Evolutionary conservation across 108 stramenopile species (phyloP).

Genomic region (Craspedostauros australis): DNA sequence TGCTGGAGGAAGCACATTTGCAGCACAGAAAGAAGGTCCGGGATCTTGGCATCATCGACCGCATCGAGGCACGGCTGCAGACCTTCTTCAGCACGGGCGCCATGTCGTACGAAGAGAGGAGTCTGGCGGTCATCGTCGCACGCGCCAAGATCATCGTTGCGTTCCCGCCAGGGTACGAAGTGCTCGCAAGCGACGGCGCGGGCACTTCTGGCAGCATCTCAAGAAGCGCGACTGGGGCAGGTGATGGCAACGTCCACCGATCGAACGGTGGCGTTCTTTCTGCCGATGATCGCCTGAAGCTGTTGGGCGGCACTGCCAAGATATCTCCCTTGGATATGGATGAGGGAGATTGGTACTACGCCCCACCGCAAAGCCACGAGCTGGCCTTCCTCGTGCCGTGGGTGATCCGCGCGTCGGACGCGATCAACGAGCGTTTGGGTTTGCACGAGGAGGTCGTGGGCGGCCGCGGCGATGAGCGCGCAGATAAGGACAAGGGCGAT

Average conservation of each 20-base stretch:
- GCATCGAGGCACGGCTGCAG: slow-evolving; percentile 40
- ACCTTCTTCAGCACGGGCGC: slow-evolving; percentile 41
- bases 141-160: slow-evolving; percentile 56
- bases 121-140: slow-evolving; percentile 31
- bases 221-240: neutral
- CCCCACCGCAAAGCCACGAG: slow-evolving; percentile 54
- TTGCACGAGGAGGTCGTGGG: too few species aligned
- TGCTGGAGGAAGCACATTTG: slow-evolving; percentile 76
- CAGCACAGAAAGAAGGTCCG: slow-evolving; percentile 61
- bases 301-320: slow-evolving; percentile 42
- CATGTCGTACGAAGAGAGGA: slow-evolving; percentile 41
- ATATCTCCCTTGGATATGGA: slow-evolving; percentile 56
- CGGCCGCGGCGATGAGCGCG: neutral
- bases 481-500: too few species aligned
- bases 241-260: slow-evolving; percentile 16
- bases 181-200: slow-evolving; percentile 14
- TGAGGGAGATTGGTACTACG: slow-evolving; percentile 59
- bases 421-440: slow-evolving; percentile 47
- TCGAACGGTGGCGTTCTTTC: slow-evolving; percentile 47
- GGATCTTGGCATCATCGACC: slow-evolving; percentile 53
- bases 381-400: slow-evolving; percentile 47
- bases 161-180: slow-evolving; percentile 53
- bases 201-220: neutral
- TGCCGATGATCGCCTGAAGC: slow-evolving; percentile 41
- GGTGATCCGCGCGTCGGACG: slow-evolving; percentile 35